Evolutionary conservation across 2,329 filamentous ascomycete genomes (phyloP).

Genomic region (Colletotrichum chrysophilum): DNA sequence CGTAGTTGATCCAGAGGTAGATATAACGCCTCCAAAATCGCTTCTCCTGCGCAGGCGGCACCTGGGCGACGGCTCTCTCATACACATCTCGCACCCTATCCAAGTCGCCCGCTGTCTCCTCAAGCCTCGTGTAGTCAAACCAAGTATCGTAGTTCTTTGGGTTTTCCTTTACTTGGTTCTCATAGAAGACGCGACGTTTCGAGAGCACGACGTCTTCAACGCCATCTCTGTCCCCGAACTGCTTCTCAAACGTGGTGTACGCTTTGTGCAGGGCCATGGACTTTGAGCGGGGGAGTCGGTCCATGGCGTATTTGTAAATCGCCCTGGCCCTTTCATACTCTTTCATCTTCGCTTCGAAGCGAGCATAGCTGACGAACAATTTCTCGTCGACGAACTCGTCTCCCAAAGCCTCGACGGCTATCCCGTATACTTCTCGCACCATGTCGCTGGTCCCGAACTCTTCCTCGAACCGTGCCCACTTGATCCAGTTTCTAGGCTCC

Average conservation of each 20-base stretch:
- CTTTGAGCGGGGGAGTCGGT: constrained; percentile 87
- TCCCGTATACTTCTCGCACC: constrained; percentile 90
- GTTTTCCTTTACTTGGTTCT: constrained; percentile 92
- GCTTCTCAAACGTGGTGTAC: constrained; percentile 98
- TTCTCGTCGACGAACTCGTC: constrained; percentile 97
- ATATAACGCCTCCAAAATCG: constrained; percentile 97
- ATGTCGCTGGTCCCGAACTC: constrained; percentile 91
- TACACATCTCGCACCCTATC: constrained; percentile 92
- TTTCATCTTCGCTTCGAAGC: constrained; percentile 92
- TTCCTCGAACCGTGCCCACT: constrained; percentile 97
- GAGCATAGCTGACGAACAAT: constrained; percentile 93
- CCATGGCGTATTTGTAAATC: constrained; percentile 96
- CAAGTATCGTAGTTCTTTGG: constrained; percentile 96
- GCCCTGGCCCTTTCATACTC: constrained; percentile 92
- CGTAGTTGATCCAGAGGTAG: constrained; percentile 98
- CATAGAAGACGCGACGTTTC: constrained; percentile 91
- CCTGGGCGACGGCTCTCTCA: constrained; percentile 92
- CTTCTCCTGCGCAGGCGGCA: constrained; percentile 95
- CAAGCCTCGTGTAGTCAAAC: constrained; percentile 93
- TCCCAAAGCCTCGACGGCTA: constrained; percentile 85
- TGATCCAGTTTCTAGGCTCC: constrained; percentile 96
- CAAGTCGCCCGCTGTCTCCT: constrained; percentile 82
- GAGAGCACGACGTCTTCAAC: constrained; percentile 96
- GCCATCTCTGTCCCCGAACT: constrained; percentile 91
- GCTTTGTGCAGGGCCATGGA: constrained; percentile 87